Conservation (phyloP, 176 grass and related monocot genomes). For the Musa troglodytarum region DNA sequence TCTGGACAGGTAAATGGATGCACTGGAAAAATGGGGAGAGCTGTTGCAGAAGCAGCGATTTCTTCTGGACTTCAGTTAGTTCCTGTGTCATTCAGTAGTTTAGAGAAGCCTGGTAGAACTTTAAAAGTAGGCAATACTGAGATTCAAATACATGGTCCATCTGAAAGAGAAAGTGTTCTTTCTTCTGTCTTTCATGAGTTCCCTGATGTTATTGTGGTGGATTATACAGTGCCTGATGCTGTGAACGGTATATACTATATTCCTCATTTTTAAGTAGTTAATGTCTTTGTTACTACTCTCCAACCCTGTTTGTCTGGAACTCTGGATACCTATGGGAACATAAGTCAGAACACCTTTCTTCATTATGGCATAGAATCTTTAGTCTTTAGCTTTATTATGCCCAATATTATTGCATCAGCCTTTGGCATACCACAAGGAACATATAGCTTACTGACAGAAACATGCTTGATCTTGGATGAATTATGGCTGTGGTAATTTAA, state of each 20-base stretch:
- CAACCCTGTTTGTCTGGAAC: not conserved
- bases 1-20: constrained; percentile 72
- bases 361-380: not conserved
- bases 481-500: not conserved
- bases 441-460: not conserved
- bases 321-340: not conserved
- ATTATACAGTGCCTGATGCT: constrained; percentile 66
- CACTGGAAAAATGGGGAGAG: constrained; percentile 71
- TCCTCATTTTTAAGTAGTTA: constrained; percentile 10
- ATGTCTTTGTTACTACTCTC: not conserved
- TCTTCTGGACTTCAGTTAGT: constrained; percentile 62
- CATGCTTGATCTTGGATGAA: not conserved
- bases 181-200: constrained; percentile 53
- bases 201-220: constrained; percentile 75
- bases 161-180: constrained; percentile 63
- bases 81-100: constrained; percentile 71
- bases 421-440: not conserved
- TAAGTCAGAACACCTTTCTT: not conserved
- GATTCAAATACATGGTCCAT: constrained; percentile 54
- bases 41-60: constrained; percentile 54
- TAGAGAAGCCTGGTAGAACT: constrained; percentile 48
- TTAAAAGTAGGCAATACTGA: constrained; percentile 41
- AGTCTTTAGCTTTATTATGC: not conserved
- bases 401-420: not conserved
- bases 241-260: constrained; percentile 59